phyloP scores from a whole-genome alignment of 1,284 basidiomycete genomes.

The Sporisorium exsertum region DNA sequence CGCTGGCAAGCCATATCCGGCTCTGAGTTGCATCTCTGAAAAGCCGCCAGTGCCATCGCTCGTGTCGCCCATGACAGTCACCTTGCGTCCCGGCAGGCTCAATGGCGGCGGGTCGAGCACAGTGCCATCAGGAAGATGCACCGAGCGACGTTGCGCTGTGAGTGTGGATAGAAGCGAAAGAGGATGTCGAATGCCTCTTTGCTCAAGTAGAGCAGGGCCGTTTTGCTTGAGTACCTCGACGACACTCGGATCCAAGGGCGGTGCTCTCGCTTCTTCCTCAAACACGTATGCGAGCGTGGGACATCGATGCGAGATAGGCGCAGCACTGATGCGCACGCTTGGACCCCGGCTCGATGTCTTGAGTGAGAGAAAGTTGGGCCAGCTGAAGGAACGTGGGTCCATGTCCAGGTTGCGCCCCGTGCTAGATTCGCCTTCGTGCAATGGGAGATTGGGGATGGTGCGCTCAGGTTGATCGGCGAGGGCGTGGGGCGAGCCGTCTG shows the following conservation, averaged over 20 bases:
- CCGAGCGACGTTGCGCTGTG: constrained; percentile 38
- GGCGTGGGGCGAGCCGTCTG: constrained; percentile 17
- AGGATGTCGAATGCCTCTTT: constrained; percentile 60
- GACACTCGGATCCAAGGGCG: constrained; percentile 40
- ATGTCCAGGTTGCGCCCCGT: constrained; percentile 57
- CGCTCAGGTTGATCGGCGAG: constrained; percentile 28
- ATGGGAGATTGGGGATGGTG: constrained; percentile 55
- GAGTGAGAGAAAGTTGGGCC: constrained; percentile 56
- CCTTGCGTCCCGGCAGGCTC: constrained; percentile 60
- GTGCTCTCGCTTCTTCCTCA: constrained; percentile 50
- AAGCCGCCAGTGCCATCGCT: constrained; percentile 62
- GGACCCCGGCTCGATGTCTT: constrained; percentile 27
- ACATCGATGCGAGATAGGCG: constrained; percentile 65
- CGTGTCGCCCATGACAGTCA: constrained; percentile 66
- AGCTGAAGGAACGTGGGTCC: constrained; percentile 50
- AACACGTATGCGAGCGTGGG: constrained; percentile 66
- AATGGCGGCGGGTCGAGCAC: constrained; percentile 57
- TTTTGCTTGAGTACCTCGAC: constrained; percentile 57
- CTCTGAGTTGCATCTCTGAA: constrained; percentile 19
- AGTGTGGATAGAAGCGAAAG: constrained; percentile 56
- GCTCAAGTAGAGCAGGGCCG: constrained; percentile 45
- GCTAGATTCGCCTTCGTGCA: constrained; percentile 56
- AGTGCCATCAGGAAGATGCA: constrained; percentile 62
- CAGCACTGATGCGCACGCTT: constrained; percentile 58
- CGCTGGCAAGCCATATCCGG: constrained; percentile 23